Conservation (phyloP, 768 basidiomycete species). For the Suillus brevipes region DNA sequence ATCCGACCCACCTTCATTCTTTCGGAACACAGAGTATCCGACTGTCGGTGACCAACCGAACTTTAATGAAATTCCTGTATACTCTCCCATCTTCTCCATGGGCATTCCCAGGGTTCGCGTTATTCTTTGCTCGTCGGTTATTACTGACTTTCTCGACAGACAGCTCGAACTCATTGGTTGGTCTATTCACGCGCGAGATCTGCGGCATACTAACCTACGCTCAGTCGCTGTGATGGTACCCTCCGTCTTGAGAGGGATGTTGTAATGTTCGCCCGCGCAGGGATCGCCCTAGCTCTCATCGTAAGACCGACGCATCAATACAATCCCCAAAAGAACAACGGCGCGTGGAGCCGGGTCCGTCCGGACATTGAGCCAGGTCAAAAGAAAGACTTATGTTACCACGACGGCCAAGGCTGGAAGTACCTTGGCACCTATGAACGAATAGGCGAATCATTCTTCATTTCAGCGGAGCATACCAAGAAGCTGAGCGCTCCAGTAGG, state of each 20-base stretch:
- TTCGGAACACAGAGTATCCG: constrained; percentile 13
- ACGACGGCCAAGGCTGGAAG: constrained; percentile 4
- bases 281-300: constrained; percentile 28
- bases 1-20: neutral
- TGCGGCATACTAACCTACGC: neutral
- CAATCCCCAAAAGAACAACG: constrained; percentile 22
- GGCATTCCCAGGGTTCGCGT: neutral
- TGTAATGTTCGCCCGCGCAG: constrained; percentile 22
- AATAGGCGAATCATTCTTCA: constrained; percentile 14
- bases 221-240: neutral
- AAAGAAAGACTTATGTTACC: constrained; percentile 23
- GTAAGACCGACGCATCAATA: constrained; percentile 26
- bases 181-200: neutral
- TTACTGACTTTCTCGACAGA: neutral
- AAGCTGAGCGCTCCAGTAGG: constrained; percentile 15
- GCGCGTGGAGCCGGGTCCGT: constrained; percentile 18
- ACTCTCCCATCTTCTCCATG: constrained; percentile 1
- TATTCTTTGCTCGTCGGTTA: neutral
- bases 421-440: constrained; percentile 32
- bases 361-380: constrained; percentile 14
- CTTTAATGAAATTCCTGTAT: neutral
- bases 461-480: constrained; percentile 16
- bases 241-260: neutral
- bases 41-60: constrained; percentile 16
- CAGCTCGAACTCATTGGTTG: neutral